Conservation (phyloP, 2,329 filamentous ascomycete species). For the Calonectria pseudoreteaudii region DNA sequence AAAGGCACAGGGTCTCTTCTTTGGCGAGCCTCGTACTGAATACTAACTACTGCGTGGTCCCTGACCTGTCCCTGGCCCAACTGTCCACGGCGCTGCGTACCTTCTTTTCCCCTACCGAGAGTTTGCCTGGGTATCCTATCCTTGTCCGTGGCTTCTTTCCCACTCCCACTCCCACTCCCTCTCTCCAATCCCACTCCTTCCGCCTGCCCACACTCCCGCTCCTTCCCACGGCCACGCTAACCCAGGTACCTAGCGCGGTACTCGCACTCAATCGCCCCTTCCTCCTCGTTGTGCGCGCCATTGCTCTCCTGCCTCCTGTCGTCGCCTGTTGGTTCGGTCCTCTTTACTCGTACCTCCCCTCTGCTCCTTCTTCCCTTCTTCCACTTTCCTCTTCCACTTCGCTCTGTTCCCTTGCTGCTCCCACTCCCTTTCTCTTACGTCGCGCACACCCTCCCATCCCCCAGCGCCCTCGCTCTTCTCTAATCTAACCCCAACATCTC, state of each 20-base stretch:
- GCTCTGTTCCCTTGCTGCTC: constrained; percentile 18
- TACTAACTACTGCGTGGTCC: constrained; percentile 2
- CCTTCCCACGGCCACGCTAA: constrained; percentile 11
- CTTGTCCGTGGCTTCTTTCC: constrained; percentile 23
- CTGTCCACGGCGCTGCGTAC: constrained; percentile 1
- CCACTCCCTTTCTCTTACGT: constrained; percentile 25
- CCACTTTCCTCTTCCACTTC: constrained; percentile 25
- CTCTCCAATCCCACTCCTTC: constrained; percentile 11
- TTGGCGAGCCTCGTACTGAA: constrained; percentile 7
- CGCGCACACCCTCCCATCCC: constrained; percentile 26
- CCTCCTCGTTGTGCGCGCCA: constrained; percentile 11
- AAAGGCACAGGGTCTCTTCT: constrained; percentile 11
- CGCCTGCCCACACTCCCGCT: constrained; percentile 11
- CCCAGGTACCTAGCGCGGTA: constrained; percentile 8
- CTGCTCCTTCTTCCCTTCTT: constrained; percentile 24
- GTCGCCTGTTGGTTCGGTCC: constrained; percentile 10
- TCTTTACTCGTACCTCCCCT: constrained; percentile 22
- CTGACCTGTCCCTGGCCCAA: constrained; percentile 7
- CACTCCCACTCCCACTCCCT: constrained; percentile 9
- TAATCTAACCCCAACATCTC: constrained; percentile 29
- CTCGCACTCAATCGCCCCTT: constrained; percentile 19
- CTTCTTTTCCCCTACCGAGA: constrained; percentile 13
- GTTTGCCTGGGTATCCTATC: constrained; percentile 23
- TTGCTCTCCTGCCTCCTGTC: constrained; percentile 14
- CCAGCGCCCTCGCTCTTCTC: constrained; percentile 30